Evolutionary conservation across 1,284 basidiomycete species (phyloP).

Genomic region (Rhizopogon parksii): DNA sequence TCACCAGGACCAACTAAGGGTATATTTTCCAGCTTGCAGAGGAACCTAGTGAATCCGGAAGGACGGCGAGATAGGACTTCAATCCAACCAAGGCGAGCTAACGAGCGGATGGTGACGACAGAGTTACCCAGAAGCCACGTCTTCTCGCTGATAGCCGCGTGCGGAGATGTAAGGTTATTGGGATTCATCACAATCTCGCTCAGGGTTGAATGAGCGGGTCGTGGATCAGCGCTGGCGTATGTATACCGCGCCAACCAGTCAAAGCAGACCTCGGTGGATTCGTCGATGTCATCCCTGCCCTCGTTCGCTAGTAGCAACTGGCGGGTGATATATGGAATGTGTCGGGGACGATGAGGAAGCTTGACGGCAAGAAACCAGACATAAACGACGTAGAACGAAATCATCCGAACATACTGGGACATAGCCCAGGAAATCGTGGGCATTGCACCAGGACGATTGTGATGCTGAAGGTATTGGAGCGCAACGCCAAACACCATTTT

Average conservation of each 20-base stretch:
- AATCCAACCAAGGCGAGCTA: conserved; percentile 81
- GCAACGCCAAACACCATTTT: conserved; percentile 95
- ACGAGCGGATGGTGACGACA: conserved; percentile 76
- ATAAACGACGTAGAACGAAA: conserved; percentile 92
- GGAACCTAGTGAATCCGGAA: conserved; percentile 82
- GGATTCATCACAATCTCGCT: conserved; percentile 67
- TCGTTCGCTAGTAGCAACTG: conserved; percentile 88
- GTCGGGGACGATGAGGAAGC: conserved; percentile 76
- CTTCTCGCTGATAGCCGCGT: conserved; percentile 50
- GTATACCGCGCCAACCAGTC: conserved; percentile 97
- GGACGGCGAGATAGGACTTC: conserved; percentile 84
- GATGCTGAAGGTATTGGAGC: conserved; percentile 89
- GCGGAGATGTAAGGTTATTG: conserved; percentile 25
- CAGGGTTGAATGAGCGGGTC: conserved; percentile 77
- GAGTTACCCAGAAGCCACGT: conserved; percentile 88
- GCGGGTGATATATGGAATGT: conserved; percentile 83
- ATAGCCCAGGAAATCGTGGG: conserved; percentile 77
- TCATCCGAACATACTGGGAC: conserved; percentile 90
- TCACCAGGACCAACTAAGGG: conserved; percentile 80
- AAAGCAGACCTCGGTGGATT: conserved; percentile 93
- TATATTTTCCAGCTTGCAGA: conserved; percentile 90
- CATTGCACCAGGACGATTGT: conserved; percentile 64
- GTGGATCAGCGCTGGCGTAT: conserved; percentile 90
- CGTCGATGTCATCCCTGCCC: conserved; percentile 70
- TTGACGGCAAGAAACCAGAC: conserved; percentile 92